phyloP scores from a whole-genome alignment of 352 stramenopile genomes.

The Globisporangium recalcitrans region DNA sequence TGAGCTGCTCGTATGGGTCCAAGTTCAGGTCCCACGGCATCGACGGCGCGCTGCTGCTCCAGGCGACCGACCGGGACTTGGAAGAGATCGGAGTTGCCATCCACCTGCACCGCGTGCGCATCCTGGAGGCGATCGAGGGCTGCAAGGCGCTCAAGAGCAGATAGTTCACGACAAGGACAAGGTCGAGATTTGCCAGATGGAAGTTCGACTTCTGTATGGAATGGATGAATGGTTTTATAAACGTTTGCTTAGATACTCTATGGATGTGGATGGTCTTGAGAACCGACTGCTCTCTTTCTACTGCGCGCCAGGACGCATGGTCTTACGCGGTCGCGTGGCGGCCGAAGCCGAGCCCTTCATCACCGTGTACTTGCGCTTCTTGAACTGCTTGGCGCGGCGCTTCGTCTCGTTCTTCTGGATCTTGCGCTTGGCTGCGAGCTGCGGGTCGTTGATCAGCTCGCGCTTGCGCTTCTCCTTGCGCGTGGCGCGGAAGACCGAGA shows the following conservation, averaged over 20 bases:
- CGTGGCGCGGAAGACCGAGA: constrained; percentile 59
- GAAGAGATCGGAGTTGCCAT: constrained; percentile 63
- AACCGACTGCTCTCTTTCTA: constrained; percentile 19
- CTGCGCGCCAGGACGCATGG: constrained; percentile 54
- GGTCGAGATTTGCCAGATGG: background rate
- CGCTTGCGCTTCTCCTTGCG: constrained; percentile 77
- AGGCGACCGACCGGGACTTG: constrained; percentile 52
- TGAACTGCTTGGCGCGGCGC: constrained; percentile 72
- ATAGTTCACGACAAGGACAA: background rate
- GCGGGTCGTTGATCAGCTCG: constrained; percentile 70
- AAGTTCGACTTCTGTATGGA: background rate
- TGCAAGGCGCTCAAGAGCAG: background rate
- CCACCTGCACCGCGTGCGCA: constrained; percentile 68
- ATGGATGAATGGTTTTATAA: background rate
- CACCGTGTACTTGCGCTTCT: constrained; percentile 86
- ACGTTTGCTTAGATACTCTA: constrained; percentile 10
- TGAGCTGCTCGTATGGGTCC: constrained; percentile 31
- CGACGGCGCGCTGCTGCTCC: constrained; percentile 49
- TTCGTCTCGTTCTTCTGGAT: constrained; percentile 87
- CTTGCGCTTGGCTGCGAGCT: constrained; percentile 68
- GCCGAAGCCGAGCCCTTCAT: constrained; percentile 73
- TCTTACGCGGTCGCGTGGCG: constrained; percentile 51
- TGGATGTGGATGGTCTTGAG: background rate
- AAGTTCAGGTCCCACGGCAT: constrained; percentile 49
- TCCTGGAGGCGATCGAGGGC: constrained; percentile 35